A percentile compares a stretch with the other conserved stretches of the same genome.
Evolutionary conservation across 1,284 basidiomycete species (phyloP).

Genomic region (Sporisorium scitamineum): DNA sequence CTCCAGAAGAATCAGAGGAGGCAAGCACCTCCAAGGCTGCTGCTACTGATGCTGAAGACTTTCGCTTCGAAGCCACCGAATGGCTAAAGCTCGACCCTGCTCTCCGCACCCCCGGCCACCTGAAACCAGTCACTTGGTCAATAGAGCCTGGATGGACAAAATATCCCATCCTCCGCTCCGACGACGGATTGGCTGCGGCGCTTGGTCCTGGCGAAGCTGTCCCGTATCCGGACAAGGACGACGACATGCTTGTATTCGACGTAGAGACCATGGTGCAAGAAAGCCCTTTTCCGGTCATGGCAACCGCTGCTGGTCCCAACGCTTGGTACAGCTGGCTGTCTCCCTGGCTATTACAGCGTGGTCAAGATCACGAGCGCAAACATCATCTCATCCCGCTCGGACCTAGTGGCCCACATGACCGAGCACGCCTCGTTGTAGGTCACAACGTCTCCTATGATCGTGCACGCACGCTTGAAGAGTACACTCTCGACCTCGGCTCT

Average conservation of each 20-base stretch:
- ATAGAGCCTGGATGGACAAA: constrained; percentile 88
- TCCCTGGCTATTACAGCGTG: constrained; percentile 85
- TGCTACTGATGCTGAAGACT: constrained; percentile 24
- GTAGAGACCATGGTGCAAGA: constrained; percentile 91
- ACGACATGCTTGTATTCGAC: constrained; percentile 87
- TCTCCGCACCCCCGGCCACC: constrained; percentile 43
- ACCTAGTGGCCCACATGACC: constrained; percentile 35
- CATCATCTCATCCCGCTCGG: constrained; percentile 83
- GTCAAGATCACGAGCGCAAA: constrained; percentile 71
- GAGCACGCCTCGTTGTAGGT: constrained; percentile 81
- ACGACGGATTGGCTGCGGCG: constrained; percentile 43
- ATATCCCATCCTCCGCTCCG: constrained; percentile 75
- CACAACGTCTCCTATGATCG: constrained; percentile 97
- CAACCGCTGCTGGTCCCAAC: constrained; percentile 83
- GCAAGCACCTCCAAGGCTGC: not conserved
- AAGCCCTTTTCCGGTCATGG: constrained; percentile 86
- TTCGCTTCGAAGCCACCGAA: constrained; percentile 43
- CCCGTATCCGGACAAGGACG: constrained; percentile 71
- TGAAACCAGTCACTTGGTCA: constrained; percentile 78
- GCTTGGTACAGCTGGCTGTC: constrained; percentile 98
- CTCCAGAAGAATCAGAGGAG: constrained; percentile 70
- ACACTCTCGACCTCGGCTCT: constrained; percentile 77
- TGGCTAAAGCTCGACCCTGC: constrained; percentile 61
- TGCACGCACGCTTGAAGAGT: constrained; percentile 85
- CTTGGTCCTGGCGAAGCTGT: constrained; percentile 65